A percentile compares a stretch with the other conserved stretches of the same genome.
phyloP scores from a whole-genome alignment of 1,284 basidiomycete genomes.

The Chondrostereum purpureum region DNA sequence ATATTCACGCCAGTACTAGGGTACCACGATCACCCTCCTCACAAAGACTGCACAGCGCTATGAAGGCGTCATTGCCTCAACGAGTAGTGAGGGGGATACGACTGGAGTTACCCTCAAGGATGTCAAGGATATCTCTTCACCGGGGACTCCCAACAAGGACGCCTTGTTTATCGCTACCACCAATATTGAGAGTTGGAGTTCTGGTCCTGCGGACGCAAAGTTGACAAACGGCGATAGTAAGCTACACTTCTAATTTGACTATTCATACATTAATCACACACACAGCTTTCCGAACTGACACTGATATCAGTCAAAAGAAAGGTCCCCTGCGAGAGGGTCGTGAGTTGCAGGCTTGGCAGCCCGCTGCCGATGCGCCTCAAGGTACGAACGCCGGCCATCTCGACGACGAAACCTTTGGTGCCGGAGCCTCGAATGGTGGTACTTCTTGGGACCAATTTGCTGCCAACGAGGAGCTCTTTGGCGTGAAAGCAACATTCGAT shows the following conservation, averaged over 20 bases:
- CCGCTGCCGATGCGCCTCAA: conserved; percentile 25
- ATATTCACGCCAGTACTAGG: conserved; percentile 32
- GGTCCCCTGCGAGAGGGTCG: conserved; percentile 53
- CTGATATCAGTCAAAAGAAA: conserved; percentile 70
- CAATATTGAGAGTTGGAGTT: conserved; percentile 66
- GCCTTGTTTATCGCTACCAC: conserved; percentile 58
- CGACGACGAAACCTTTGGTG: conserved; percentile 68
- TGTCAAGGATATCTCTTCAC: conserved; percentile 58
- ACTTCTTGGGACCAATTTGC: conserved; percentile 93
- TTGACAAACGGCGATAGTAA: conserved; percentile 62
- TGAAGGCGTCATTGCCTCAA: conserved; percentile 63
- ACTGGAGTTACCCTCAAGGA: conserved; percentile 69
- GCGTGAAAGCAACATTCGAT: conserved; percentile 87
- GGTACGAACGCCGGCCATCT: conserved; percentile 25
- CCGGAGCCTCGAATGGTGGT: conserved; percentile 32
- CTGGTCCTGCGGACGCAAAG: conserved; percentile 67
- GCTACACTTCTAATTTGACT: conserved; percentile 17
- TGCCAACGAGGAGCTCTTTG: conserved; percentile 90
- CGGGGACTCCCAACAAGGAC: conserved; percentile 63
- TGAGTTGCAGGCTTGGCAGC: conserved; percentile 80
- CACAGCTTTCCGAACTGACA: conserved; percentile 82
- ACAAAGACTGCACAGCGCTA: conserved; percentile 65
- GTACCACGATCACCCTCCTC: conserved; percentile 63
- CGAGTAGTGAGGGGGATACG: conserved; percentile 58
- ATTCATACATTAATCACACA: conserved; percentile 5